Conservation (phyloP, 176 grass and related monocot species). For the Poa annua region DNA sequence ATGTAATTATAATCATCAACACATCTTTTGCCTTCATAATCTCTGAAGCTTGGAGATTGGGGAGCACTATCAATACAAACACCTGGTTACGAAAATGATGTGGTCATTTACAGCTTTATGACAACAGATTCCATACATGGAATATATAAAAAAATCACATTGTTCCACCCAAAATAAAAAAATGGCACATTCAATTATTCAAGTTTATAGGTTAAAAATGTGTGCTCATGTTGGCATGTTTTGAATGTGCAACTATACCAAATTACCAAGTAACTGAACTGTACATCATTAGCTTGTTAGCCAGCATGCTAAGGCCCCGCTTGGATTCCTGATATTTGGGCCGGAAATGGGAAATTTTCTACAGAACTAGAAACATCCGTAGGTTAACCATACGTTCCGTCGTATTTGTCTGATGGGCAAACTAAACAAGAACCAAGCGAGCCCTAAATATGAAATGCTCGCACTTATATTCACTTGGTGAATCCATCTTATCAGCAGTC, state of each 20-base stretch:
- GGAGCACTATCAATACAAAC: constrained; percentile 74
- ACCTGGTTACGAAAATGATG: constrained; percentile 54
- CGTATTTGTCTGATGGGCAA: too few species aligned
- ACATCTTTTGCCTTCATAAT: constrained; percentile 72
- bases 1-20: constrained; percentile 76
- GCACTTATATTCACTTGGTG: background rate
- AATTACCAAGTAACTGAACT: constrained; percentile 4
- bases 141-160: background rate
- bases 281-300: constrained; percentile 2
- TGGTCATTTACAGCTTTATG: constrained; percentile 12
- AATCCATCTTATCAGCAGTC: constrained; percentile 9
- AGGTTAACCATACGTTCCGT: too few species aligned
- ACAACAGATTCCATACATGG: background rate
- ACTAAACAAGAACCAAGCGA: too few species aligned
- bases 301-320: background rate
- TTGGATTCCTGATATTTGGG: too few species aligned
- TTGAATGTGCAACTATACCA: background rate
- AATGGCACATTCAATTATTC: constrained; percentile 3
- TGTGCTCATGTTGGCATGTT: constrained; percentile 7
- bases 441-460: background rate
- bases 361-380: too few species aligned
- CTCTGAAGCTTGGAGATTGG: constrained; percentile 54
- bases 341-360: too few species aligned
- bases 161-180: constrained; percentile 14
- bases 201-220: background rate